Conservation (phyloP, 257 asterid species). For the Nicotiana tomentosiformis region DNA sequence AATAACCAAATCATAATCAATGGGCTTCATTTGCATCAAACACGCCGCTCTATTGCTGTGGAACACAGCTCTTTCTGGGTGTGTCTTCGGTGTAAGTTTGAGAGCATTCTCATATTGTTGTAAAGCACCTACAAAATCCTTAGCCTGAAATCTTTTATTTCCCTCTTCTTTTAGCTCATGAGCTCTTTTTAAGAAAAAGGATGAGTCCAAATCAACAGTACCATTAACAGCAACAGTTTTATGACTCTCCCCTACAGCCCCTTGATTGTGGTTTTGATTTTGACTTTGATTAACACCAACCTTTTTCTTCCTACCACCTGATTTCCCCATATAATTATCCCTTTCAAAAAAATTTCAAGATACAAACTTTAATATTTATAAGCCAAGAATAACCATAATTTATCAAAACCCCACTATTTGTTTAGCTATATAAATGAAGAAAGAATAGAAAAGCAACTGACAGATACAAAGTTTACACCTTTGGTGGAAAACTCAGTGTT, state of each 20-base stretch:
- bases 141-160: slow-evolving; percentile 68
- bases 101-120: slow-evolving; percentile 75
- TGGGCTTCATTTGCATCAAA: slow-evolving; percentile 88
- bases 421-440: slow-evolving; percentile 1
- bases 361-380: slow-evolving; percentile 21
- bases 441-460: slow-evolving; percentile 25
- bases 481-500: background rate
- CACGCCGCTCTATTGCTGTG: slow-evolving; percentile 97
- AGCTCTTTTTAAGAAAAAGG: slow-evolving; percentile 65
- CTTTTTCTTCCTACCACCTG: slow-evolving; percentile 84
- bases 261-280: slow-evolving; percentile 30
- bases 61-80: slow-evolving; percentile 83
- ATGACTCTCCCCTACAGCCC: slow-evolving; percentile 23
- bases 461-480: slow-evolving; percentile 14
- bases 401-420: background rate
- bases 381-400: background rate
- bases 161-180: slow-evolving; percentile 95
- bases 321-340: slow-evolving; percentile 64
- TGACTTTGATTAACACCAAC: slow-evolving; percentile 31
- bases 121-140: slow-evolving; percentile 69
- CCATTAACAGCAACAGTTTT: slow-evolving; percentile 56
- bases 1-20: slow-evolving; percentile 66
- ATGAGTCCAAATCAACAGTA: slow-evolving; percentile 46
- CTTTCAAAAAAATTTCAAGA: slow-evolving; percentile 14
- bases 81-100: slow-evolving; percentile 59